Percentiles rank a stretch among this genome's conserved stretches.
Conservation (phyloP, 2,329 filamentous ascomycete species). For the Colletotrichum endophyticum region DNA sequence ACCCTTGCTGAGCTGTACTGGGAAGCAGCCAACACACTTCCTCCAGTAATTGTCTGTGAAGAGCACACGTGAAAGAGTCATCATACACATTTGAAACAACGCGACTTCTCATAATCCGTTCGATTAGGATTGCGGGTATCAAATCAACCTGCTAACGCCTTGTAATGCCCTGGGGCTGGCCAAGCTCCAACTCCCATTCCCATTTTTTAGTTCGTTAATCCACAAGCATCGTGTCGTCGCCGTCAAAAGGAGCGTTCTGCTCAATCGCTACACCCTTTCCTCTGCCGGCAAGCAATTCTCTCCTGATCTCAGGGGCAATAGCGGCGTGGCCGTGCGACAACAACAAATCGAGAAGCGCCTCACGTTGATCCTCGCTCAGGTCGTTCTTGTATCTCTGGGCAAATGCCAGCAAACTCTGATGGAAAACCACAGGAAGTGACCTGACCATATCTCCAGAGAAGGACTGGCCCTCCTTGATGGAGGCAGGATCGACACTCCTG, state of each 20-base stretch:
- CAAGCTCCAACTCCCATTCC: constrained; percentile 17
- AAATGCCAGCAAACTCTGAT: constrained; percentile 91
- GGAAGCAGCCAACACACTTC: neutral
- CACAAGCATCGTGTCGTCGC: constrained; percentile 92
- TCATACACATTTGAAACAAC: neutral
- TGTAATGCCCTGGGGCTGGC: constrained; percentile 14
- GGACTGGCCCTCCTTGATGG: constrained; percentile 53
- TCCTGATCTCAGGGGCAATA: constrained; percentile 89
- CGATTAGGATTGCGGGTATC: constrained; percentile 23
- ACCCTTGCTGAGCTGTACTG: neutral
- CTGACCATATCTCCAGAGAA: constrained; percentile 51
- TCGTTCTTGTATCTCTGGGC: constrained; percentile 95
- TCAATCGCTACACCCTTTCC: constrained; percentile 79
- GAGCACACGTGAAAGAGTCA: neutral
- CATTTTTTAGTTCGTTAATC: constrained; percentile 40
- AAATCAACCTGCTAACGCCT: constrained; percentile 24
- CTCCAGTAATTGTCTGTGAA: neutral
- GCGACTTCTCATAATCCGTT: constrained; percentile 18
- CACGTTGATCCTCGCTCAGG: constrained; percentile 92
- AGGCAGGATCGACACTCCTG: constrained; percentile 69
- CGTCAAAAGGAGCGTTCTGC: constrained; percentile 63
- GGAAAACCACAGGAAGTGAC: constrained; percentile 92
- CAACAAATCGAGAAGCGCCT: constrained; percentile 87
- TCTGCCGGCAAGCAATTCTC: constrained; percentile 86
- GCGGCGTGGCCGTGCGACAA: constrained; percentile 83